phyloP scores from a whole-genome alignment of 306 rosid genomes.

The Quercus mongolica region DNA sequence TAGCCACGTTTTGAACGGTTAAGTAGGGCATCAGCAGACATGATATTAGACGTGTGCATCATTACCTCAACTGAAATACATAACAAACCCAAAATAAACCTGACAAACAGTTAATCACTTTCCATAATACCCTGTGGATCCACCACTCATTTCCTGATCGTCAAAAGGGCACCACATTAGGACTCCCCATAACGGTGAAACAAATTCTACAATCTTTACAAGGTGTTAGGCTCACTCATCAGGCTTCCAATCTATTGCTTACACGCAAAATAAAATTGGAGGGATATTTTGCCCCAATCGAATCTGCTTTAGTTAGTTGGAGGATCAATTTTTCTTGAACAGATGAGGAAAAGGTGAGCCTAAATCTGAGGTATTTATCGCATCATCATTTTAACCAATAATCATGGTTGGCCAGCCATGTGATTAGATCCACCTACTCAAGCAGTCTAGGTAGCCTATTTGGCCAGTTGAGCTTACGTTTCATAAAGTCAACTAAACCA shows the following conservation, averaged over 20 bases:
- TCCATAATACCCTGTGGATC: slow-evolving; percentile 18
- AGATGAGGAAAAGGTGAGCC: slow-evolving; percentile 1
- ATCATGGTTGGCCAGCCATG: slow-evolving; percentile 9
- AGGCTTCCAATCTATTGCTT: neutral
- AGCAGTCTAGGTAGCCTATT: slow-evolving; percentile 11
- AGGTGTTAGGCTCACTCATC: slow-evolving; percentile 8
- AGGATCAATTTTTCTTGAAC: slow-evolving; percentile 9
- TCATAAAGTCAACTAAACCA: slow-evolving; percentile 3
- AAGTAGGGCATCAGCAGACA: slow-evolving; percentile 49
- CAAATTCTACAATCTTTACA: slow-evolving; percentile 16
- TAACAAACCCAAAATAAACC: slow-evolving; percentile 30
- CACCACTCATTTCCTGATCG: slow-evolving; percentile 23
- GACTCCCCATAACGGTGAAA: neutral
- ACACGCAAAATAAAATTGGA: slow-evolving; percentile 10
- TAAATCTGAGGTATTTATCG: slow-evolving; percentile 10
- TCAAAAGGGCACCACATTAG: slow-evolving; percentile 17
- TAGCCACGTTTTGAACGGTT: slow-evolving; percentile 44
- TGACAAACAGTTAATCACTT: slow-evolving; percentile 35
- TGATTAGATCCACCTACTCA: slow-evolving; percentile 10
- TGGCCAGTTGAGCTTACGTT: neutral
- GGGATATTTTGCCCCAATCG: slow-evolving; percentile 3
- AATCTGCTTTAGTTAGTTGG: slow-evolving; percentile 6
- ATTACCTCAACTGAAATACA: slow-evolving; percentile 37
- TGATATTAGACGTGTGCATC: slow-evolving; percentile 37
- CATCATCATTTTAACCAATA: slow-evolving; percentile 1